Conservation (phyloP, 768 basidiomycete species). For the Termitomyces eurrhizus region DNA sequence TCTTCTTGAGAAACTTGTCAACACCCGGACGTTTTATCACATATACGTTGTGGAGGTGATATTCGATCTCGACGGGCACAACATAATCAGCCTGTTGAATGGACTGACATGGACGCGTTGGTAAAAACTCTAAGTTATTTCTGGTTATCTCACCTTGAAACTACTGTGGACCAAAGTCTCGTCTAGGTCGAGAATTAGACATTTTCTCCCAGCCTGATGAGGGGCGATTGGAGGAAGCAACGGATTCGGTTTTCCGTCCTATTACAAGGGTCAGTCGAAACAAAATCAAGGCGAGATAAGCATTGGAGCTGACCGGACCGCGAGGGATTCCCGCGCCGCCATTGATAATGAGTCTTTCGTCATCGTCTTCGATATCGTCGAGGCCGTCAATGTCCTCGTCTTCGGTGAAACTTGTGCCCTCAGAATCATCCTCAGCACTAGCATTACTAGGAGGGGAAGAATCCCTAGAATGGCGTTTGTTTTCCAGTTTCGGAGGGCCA, state of each 20-base stretch:
- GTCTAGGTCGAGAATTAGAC: slow-evolving; percentile 93
- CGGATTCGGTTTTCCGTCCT: slow-evolving; percentile 88
- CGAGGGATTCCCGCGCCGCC: slow-evolving; percentile 95
- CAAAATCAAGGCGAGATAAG: background rate
- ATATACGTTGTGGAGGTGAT: slow-evolving; percentile 97
- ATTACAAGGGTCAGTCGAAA: slow-evolving; percentile 5
- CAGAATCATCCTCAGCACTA: slow-evolving; percentile 57
- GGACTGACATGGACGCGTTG: slow-evolving; percentile 48
- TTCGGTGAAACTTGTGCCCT: slow-evolving; percentile 66
- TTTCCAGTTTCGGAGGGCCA: slow-evolving; percentile 23
- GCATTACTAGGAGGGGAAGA: slow-evolving; percentile 29
- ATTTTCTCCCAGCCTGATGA: slow-evolving; percentile 86
- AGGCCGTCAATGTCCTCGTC: slow-evolving; percentile 61
- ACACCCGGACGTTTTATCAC: slow-evolving; percentile 99
- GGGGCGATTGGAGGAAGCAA: slow-evolving; percentile 82
- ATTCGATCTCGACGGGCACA: slow-evolving; percentile 98
- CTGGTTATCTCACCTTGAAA: slow-evolving; percentile 73
- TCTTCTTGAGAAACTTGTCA: slow-evolving; percentile 93
- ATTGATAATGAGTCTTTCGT: slow-evolving; percentile 82
- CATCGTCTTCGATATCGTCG: slow-evolving; percentile 80
- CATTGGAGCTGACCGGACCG: slow-evolving; percentile 67
- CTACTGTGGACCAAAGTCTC: slow-evolving; percentile 97
- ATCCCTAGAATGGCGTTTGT: slow-evolving; percentile 38
- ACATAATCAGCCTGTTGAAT: slow-evolving; percentile 96
- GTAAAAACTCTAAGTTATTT: slow-evolving; percentile 6